These are phyloP conservation scores for Trichoderma gracile DNA, from an alignment of 2,329 filamentous ascomycete species.

Conservation along the genomic window DNA sequence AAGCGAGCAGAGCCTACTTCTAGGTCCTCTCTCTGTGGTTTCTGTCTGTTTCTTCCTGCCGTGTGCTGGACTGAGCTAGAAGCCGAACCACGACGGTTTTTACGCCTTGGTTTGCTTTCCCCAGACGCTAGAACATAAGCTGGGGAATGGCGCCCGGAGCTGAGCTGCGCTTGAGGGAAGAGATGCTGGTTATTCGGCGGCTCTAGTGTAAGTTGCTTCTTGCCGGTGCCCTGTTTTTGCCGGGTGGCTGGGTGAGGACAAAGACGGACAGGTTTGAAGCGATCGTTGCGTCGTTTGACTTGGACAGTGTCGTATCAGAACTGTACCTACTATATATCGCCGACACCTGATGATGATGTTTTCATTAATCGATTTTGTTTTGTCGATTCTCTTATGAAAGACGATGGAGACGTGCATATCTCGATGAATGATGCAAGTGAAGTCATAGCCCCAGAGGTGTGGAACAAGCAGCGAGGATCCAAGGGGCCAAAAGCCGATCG, in stretches of 20 bases:
- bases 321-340: too few relatives aligned
- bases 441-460: constrained; percentile 11
- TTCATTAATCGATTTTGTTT: too few relatives aligned
- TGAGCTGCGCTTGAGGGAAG: background rate
- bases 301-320: too few relatives aligned
- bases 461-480: background rate
- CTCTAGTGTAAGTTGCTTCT: too few relatives aligned
- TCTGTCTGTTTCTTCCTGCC: too few relatives aligned
- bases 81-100: background rate
- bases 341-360: too few relatives aligned
- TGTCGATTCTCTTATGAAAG: background rate
- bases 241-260: background rate
- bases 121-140: background rate
- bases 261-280: background rate
- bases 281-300: too few relatives aligned
- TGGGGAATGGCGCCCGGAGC: background rate
- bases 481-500: background rate
- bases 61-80: background rate
- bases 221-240: background rate
- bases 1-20: too few relatives aligned
- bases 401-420: background rate
- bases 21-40: too few relatives aligned
- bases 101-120: background rate
- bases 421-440: constrained; percentile 15
- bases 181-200: too few relatives aligned